Conservation (phyloP, 371 early-diverging fungal genomes). For the Haplosporangium sp. region DNA sequence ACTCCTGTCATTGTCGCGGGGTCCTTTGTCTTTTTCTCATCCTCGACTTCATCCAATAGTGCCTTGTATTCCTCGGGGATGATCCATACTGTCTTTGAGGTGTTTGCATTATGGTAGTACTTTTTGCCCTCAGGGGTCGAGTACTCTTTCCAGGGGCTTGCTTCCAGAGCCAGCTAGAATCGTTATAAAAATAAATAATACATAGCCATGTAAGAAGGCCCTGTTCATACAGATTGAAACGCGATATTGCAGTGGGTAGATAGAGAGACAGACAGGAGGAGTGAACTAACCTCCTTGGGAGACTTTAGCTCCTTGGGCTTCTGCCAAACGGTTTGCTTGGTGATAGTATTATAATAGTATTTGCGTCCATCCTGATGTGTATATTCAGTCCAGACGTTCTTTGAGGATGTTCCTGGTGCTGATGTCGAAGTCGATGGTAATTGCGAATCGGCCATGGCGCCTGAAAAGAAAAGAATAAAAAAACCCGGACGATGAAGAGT, state of each 20-base stretch:
- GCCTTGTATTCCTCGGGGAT: slow-evolving; percentile 84
- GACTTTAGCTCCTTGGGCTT: slow-evolving; percentile 94
- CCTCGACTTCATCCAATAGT: slow-evolving; percentile 50
- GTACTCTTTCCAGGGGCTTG: slow-evolving; percentile 90
- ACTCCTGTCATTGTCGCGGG: slow-evolving; percentile 22
- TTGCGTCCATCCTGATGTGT: slow-evolving; percentile 82
- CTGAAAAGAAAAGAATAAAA: background rate
- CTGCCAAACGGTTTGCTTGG: slow-evolving; percentile 91
- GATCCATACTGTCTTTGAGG: slow-evolving; percentile 90
- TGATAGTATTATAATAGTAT: slow-evolving; percentile 87
- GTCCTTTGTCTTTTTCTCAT: slow-evolving; percentile 56
- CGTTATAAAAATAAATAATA: background rate
- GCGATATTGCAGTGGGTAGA: no score
- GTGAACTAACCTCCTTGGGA: slow-evolving; percentile 71
- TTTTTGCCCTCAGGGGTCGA: slow-evolving; percentile 84
- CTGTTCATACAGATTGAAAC: no score
- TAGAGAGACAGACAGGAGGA: no score
- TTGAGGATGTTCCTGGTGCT: slow-evolving; percentile 9
- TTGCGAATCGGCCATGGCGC: slow-evolving; percentile 26
- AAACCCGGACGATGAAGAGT: background rate
- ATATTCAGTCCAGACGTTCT: slow-evolving; percentile 78
- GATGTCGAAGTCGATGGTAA: slow-evolving; percentile 2
- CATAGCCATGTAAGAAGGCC: background rate
- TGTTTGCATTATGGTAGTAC: slow-evolving; percentile 88
- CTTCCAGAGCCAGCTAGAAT: slow-evolving; percentile 68